These are phyloP conservation scores for Capsicum chinense DNA, from an alignment of 257 asterid genomes.

Conservation along the genomic window DNA sequence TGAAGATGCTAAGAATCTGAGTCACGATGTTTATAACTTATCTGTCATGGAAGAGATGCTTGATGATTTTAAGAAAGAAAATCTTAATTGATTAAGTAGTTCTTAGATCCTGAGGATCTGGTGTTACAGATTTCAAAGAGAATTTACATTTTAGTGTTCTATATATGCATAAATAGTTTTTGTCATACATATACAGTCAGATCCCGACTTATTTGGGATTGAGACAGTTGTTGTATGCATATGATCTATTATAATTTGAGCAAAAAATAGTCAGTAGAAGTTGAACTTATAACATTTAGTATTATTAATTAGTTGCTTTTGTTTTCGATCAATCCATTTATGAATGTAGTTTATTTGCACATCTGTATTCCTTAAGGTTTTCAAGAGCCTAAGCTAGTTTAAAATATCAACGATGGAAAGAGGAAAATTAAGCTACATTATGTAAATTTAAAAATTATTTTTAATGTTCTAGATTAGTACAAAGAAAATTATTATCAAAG, in stretches of 20 bases:
- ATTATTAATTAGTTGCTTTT: neutral
- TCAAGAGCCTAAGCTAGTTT: too few species aligned
- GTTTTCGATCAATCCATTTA: neutral
- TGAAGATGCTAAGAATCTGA: too few species aligned
- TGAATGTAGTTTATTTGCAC: neutral
- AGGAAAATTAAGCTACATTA: neutral
- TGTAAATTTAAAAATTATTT: neutral
- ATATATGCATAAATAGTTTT: neutral
- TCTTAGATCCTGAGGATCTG: neutral
- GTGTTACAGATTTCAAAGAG: neutral
- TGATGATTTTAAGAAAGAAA: neutral
- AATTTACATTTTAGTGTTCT: neutral
- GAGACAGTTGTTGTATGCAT: neutral
- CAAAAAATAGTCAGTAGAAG: neutral
- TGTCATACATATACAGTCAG: neutral
- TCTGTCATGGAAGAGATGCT: too few species aligned
- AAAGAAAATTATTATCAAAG: neutral
- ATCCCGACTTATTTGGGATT: neutral
- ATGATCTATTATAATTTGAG: neutral
- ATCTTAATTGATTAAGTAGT: neutral
- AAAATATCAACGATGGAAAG: neutral
- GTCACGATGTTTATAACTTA: neutral
- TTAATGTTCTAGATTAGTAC: neutral
- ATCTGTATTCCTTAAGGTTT: too few species aligned
- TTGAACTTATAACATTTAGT: neutral